Evolutionary conservation across 1,139 yeast genomes (phyloP), one percentile per base, ranked within the genome.

Genomic region (Hyphopichia fennica): DNA sequence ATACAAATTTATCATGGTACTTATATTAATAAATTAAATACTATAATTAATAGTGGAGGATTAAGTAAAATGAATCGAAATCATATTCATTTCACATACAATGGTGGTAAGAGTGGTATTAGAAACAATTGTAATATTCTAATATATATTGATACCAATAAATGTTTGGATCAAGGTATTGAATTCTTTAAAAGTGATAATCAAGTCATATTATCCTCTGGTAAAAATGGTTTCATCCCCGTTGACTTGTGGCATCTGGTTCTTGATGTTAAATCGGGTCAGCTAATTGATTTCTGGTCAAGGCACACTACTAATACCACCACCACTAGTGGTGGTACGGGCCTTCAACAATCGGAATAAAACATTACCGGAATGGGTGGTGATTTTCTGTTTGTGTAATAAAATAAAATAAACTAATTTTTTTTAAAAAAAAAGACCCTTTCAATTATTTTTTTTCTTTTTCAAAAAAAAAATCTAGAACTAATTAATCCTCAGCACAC

Each of bases 1-100:
- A 35, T 43, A 1, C 54, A 51, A 18, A 73, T 88, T 4, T 80
- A 87, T 30, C 99, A 95, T 59, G 99, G 99, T 6, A 93, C 99
- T 0, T 81, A 72, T 47, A 45, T 44, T n/a, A 58, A 62, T 5
- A 81, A 79, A 18, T 65, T 86, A 52, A 56, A 65, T 1, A 45
- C 55, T 10, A 88, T 89, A n/a, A 46, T 74, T 18, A 45, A 62
- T 29, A 51, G 72, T 10, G 81, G 81, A 0, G 95, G 95, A 0
- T 65, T 93, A 25, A 74, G 76, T 20, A 69, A 64, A 42, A 88
- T 90, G 96, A 66, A 61, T 27, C 67, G 99, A 51, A 84, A 85
- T 51, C 99, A 93, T 60, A 81, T 93, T 18, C 99, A 93, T 62
- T 73, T 93, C 56, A 59, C 77, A 3, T 60, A 63, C 13, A 56